A percentile compares a stretch with the other conserved stretches of the same genome.
Evolutionary conservation across 2,329 filamentous ascomycete species (phyloP).

Genomic region (Pseudopyrenochaeta lycopersici): DNA sequence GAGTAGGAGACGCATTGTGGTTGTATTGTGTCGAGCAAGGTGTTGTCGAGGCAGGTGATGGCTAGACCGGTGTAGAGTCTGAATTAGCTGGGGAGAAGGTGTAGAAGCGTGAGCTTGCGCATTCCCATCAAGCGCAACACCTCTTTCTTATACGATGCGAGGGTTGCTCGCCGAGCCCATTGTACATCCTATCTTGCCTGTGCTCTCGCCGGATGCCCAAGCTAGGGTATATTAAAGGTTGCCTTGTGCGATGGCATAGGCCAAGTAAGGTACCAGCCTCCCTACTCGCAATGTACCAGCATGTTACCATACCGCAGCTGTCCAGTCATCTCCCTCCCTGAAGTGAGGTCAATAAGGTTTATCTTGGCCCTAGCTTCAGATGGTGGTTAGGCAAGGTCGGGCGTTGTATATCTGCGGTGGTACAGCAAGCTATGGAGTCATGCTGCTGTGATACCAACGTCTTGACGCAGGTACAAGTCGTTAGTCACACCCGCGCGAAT

Average conservation of each 20-base stretch:
- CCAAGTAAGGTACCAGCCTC: slow-evolving; percentile 18
- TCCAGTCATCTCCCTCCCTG: background rate
- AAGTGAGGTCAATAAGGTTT: slow-evolving; percentile 1
- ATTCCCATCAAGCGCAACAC: background rate
- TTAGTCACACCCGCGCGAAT: slow-evolving; percentile 20
- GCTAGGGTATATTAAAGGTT: slow-evolving; percentile 9
- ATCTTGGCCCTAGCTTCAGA: slow-evolving; percentile 3
- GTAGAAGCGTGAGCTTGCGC: slow-evolving; percentile 2
- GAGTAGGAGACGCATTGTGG: slow-evolving; percentile 26
- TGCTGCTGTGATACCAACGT: slow-evolving; percentile 19
- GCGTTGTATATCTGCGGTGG: slow-evolving; percentile 7
- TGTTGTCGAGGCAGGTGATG: background rate
- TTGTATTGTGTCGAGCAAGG: background rate
- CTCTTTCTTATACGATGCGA: slow-evolving; percentile 16
- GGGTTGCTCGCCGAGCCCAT: background rate
- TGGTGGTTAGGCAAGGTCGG: slow-evolving; percentile 18
- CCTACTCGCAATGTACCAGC: slow-evolving; percentile 3
- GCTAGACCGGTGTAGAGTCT: background rate
- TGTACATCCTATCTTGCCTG: slow-evolving; percentile 3
- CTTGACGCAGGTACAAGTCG: slow-evolving; percentile 24
- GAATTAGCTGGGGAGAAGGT: background rate
- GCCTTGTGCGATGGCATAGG: slow-evolving; percentile 20
- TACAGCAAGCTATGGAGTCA: slow-evolving; percentile 17
- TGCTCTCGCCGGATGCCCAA: background rate
- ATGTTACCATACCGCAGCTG: slow-evolving; percentile 14